Evolutionary conservation across 805 yeast species (phyloP), one percentile per base, ranked within the genome.

Genomic region (Suhomyces faveliae): DNA sequence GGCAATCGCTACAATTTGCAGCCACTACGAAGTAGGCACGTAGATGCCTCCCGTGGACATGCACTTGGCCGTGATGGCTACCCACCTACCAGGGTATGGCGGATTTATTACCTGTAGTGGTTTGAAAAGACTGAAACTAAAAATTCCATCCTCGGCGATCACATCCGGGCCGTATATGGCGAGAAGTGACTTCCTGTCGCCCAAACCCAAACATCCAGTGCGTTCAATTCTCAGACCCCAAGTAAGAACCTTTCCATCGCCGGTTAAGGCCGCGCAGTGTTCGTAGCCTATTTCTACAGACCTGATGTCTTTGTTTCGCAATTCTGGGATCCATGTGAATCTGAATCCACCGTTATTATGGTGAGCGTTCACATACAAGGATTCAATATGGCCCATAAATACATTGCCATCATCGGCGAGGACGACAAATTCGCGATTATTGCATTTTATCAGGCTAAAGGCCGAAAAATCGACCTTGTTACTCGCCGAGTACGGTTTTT

Each of bases 171-270:
- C 24, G 33, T 48, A 40, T 8, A 21, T 20, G 19, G 43, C 40
- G 7, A 47, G 17, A 21, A 58, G 43, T 15, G 40, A 39, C 23
- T 55, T 54, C 21, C 56, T 52, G 11, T 45, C 39, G 4, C 73
- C 92, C 3, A 85, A 55, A 0, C 94, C 94, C n/a, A 87, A 60
- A 56, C 88, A 83, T 6, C 94, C 94, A 60, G 87, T 83, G 3
- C 59, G 49, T 27, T 69, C 67, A 5, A 83, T 73, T 57, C 86
- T 92, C 11, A 73, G 45, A 0, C 94, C 94, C 92, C 91, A 86
- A 4, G 83, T 67, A 49, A 73, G 72, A 15, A 85, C 51, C 2
- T 77, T 71, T 0, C 94, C 94, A 13, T 70, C 67, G 40, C 70
- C 68, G 3, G 82, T 70, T n/a, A 87, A 65, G 0, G 88, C 92